Evolutionary conservation across 2,329 filamentous ascomycete genomes (phyloP).

Genomic region (Rhinocladiella mackenziei): DNA sequence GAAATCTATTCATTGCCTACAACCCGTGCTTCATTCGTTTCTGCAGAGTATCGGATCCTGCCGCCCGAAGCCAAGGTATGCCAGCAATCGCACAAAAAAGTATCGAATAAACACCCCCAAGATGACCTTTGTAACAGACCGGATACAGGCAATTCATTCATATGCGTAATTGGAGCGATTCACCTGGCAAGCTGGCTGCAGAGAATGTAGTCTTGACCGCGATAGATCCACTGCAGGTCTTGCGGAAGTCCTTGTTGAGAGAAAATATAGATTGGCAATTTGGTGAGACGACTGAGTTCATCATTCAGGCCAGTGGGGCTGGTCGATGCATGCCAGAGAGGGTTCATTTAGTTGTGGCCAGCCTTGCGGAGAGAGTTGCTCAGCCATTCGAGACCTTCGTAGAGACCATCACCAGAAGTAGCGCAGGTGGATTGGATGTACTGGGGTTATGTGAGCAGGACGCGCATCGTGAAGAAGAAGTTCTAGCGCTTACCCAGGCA

Average conservation of each 20-base stretch:
- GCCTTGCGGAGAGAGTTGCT: slow-evolving; percentile 75
- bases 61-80: slow-evolving; percentile 28
- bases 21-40: slow-evolving; percentile 23
- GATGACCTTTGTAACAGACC: slow-evolving; percentile 22
- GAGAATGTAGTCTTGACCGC: slow-evolving; percentile 7
- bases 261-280: background rate
- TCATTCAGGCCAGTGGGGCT: slow-evolving; percentile 6
- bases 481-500: slow-evolving; percentile 73
- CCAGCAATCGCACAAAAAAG: slow-evolving; percentile 26
- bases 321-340: background rate
- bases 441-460: slow-evolving; percentile 45
- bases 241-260: slow-evolving; percentile 8
- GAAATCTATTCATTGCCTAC: slow-evolving; percentile 27
- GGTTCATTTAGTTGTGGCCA: slow-evolving; percentile 43
- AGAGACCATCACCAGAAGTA: slow-evolving; percentile 97
- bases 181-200: slow-evolving; percentile 25
- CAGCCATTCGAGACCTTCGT: slow-evolving; percentile 96
- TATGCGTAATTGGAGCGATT: slow-evolving; percentile 22
- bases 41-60: slow-evolving; percentile 24
- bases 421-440: slow-evolving; percentile 99
- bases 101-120: slow-evolving; percentile 25
- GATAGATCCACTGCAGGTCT: slow-evolving; percentile 18
- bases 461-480: slow-evolving; percentile 7
- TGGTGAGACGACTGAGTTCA: slow-evolving; percentile 13
- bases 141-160: slow-evolving; percentile 23